Conservation (phyloP, 352 stramenopile genomes). For the Phytophthora parvispora region DNA sequence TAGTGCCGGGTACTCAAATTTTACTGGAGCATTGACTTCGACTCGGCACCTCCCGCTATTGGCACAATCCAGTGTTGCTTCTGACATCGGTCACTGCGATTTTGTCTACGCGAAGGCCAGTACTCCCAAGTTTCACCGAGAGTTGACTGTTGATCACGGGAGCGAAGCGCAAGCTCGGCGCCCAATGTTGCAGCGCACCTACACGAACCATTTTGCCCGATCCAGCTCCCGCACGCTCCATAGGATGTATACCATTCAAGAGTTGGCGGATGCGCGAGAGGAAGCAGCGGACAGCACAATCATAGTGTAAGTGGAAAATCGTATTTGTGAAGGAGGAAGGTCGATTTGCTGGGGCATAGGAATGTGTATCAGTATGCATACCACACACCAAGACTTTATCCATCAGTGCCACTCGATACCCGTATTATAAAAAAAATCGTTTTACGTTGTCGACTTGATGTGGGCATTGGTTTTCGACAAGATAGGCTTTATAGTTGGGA, state of each 20-base stretch:
- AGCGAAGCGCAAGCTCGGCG: constrained; percentile 1
- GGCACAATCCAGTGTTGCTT: constrained; percentile 19
- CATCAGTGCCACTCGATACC: too few relatives aligned
- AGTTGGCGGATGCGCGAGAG: too few relatives aligned
- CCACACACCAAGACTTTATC: too few relatives aligned
- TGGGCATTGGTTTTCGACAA: too few relatives aligned
- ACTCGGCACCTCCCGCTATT: constrained; percentile 21
- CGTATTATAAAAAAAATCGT: too few relatives aligned
- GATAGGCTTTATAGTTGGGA: constrained; percentile 6
- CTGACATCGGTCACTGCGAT: constrained; percentile 24
- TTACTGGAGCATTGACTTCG: too few relatives aligned
- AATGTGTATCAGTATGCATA: not conserved
- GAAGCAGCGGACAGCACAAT: too few relatives aligned
- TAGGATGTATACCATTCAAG: constrained; percentile 24
- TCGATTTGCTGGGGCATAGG: not conserved
- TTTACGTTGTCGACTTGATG: too few relatives aligned
- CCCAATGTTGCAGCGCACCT: not conserved
- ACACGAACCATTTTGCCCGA: constrained; percentile 8
- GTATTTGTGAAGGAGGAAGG: not conserved
- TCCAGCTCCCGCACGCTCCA: constrained; percentile 24
- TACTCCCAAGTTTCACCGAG: constrained; percentile 13
- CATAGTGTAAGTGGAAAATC: too few relatives aligned
- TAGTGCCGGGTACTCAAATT: too few relatives aligned
- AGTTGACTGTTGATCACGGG: not conserved
- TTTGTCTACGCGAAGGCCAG: constrained; percentile 15